Conservation (phyloP, 2,329 filamentous ascomycete species). For the Lecanicillium sp. region DNA sequence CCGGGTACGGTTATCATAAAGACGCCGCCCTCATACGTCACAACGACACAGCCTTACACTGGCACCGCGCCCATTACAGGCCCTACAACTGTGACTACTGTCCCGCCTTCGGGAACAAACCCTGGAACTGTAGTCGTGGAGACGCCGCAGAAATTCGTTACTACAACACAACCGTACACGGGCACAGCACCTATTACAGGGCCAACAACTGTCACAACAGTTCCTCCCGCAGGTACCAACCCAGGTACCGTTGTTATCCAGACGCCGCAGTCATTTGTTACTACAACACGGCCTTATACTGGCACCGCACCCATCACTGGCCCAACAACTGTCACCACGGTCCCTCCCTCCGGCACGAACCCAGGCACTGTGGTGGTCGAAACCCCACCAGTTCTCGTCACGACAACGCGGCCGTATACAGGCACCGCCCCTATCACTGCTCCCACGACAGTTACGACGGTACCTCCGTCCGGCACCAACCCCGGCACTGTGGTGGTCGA, state of each 20-base stretch:
- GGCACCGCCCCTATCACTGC: not conserved
- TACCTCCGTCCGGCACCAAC: not conserved
- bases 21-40: too few species aligned
- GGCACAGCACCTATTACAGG: not conserved
- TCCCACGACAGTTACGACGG: not conserved
- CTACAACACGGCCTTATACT: too few species aligned
- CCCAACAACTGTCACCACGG: not conserved
- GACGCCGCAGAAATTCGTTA: conserved; percentile 2
- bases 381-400: too few species aligned
- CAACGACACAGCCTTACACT: too few species aligned
- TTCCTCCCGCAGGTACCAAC: not conserved
- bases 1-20: not conserved
- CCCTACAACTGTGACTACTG: too few species aligned
- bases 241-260: not conserved
- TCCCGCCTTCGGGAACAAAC: too few species aligned
- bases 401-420: too few species aligned
- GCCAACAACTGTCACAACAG: not conserved
- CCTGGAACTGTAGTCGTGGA: conserved; percentile 1
- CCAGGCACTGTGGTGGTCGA: conserved; percentile 2
- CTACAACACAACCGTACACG: not conserved
- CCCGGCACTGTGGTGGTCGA: not conserved
- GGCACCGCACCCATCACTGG: not conserved
- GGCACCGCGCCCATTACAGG: too few species aligned
- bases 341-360: not conserved
- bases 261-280: too few species aligned